These are phyloP conservation scores for Pinus tabuliformis DNA, from an alignment of 75 land plant species.

Conservation along the genomic window DNA sequence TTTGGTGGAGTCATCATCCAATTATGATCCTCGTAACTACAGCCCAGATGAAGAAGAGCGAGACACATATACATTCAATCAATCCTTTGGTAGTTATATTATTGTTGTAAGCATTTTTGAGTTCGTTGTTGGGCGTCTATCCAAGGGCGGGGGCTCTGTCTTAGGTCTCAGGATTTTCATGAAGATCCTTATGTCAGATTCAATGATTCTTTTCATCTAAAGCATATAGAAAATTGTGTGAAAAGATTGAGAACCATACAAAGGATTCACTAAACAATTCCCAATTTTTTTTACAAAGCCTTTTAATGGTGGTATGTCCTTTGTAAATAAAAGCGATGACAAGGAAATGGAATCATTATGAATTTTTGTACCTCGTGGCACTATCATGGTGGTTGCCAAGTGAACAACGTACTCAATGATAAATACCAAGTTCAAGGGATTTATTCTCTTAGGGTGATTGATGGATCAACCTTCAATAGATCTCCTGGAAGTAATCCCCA, in stretches of 20 bases:
- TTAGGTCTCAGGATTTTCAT: conserved; percentile 42
- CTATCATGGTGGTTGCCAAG: conserved; percentile 25
- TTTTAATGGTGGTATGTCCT: neutral
- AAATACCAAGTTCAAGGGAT: conserved; percentile 11
- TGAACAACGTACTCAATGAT: conserved; percentile 18
- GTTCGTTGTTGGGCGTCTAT: conserved; percentile 62
- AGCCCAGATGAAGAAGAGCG: neutral
- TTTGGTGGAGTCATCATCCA: conserved; percentile 2
- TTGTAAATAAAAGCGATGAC: neutral
- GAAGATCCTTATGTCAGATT: conserved; percentile 53
- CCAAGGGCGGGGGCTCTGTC: conserved; percentile 42
- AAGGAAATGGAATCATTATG: neutral
- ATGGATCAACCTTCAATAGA: conserved; percentile 29
- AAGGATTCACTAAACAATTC: neutral
- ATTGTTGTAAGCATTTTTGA: conserved; percentile 54
- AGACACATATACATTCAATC: too few species aligned
- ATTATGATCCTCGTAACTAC: neutral
- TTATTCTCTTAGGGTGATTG: conserved; percentile 20
- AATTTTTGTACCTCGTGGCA: conserved; percentile 26
- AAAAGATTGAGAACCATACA: conserved; percentile 5
- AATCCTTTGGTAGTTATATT: conserved; percentile 11
- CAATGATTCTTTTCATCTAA: conserved; percentile 54
- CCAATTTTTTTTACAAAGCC: neutral
- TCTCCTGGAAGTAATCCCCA: too few species aligned
- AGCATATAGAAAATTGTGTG: conserved; percentile 47